Evolutionary conservation across 2,329 filamentous ascomycete genomes (phyloP).

Genomic region (Tolypocladium pustulatum): DNA sequence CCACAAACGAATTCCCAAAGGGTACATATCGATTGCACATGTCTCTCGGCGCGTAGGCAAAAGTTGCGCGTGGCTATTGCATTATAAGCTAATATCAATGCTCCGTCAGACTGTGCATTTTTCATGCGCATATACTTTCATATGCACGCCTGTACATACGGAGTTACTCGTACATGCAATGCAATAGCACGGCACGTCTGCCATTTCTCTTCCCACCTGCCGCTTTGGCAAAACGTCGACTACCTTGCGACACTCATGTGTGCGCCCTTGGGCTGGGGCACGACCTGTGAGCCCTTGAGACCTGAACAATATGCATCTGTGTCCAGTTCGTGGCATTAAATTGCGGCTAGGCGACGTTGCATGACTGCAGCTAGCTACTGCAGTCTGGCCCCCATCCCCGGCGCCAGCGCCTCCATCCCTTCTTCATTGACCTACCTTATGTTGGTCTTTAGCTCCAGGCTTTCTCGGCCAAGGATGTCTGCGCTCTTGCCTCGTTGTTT

Average conservation of each 20-base stretch:
- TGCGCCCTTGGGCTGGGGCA: background rate
- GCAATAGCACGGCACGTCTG: background rate
- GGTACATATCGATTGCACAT: background rate
- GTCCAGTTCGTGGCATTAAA: background rate
- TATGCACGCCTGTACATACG: background rate
- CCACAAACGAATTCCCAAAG: background rate
- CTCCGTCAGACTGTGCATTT: background rate
- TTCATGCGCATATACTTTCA: background rate
- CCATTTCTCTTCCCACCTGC: background rate
- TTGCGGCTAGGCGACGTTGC: background rate
- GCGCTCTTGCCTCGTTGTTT: background rate
- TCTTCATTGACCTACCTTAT: background rate
- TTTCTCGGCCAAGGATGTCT: background rate
- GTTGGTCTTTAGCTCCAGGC: no score
- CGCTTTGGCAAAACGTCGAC: background rate
- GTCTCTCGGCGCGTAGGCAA: background rate
- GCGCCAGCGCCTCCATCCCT: background rate
- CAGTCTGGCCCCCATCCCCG: background rate
- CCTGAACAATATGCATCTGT: no score
- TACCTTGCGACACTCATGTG: background rate
- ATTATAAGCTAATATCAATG: background rate
- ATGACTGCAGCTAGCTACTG: background rate
- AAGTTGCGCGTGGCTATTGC: background rate
- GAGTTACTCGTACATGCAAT: background rate
- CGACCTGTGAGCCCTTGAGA: background rate